These are phyloP conservation scores for Sphagnum contortum DNA, from an alignment of 225 moss, liverwort and hornwort genomes.

Conservation along the genomic window DNA sequence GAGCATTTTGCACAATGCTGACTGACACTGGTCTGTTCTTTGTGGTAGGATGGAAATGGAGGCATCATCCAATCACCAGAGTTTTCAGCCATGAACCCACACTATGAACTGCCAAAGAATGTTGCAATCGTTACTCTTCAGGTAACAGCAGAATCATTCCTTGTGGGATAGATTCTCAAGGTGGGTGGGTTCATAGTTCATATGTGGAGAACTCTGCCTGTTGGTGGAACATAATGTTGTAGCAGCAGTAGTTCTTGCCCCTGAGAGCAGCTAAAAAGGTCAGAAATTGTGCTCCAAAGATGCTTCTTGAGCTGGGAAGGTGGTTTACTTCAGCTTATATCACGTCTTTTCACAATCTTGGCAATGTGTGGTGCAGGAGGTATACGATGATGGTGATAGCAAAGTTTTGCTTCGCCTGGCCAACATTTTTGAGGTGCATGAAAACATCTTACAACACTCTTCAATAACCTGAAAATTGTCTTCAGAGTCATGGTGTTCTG, in stretches of 20 bases:
- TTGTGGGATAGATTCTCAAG: too few relatives aligned
- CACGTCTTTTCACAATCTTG: too few relatives aligned
- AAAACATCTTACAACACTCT: too few relatives aligned
- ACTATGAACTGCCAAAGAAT: conserved; percentile 77
- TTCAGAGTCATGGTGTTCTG: too few relatives aligned
- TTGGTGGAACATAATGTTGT: background rate
- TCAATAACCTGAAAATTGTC: too few relatives aligned
- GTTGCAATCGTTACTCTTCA: conserved; percentile 85
- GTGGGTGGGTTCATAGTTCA: background rate
- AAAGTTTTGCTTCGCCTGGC: conserved; percentile 71
- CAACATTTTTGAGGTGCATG: conserved; percentile 73
- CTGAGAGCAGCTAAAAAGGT: too few relatives aligned
- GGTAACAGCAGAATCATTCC: conserved; percentile 19
- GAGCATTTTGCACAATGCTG: too few relatives aligned
- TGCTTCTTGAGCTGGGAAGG: too few relatives aligned
- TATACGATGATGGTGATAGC: conserved; percentile 22
- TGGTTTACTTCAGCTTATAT: too few relatives aligned
- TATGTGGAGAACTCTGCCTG: background rate
- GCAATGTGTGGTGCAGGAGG: conserved; percentile 37
- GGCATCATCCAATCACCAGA: conserved; percentile 31
- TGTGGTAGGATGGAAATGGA: conserved; percentile 40
- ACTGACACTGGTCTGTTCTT: too few relatives aligned
- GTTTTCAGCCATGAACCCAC: conserved; percentile 46
- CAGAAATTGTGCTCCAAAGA: too few relatives aligned
- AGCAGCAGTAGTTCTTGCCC: too few relatives aligned